phyloP scores from a whole-genome alignment of 441 rosid species.

The Populus tomentosa region DNA sequence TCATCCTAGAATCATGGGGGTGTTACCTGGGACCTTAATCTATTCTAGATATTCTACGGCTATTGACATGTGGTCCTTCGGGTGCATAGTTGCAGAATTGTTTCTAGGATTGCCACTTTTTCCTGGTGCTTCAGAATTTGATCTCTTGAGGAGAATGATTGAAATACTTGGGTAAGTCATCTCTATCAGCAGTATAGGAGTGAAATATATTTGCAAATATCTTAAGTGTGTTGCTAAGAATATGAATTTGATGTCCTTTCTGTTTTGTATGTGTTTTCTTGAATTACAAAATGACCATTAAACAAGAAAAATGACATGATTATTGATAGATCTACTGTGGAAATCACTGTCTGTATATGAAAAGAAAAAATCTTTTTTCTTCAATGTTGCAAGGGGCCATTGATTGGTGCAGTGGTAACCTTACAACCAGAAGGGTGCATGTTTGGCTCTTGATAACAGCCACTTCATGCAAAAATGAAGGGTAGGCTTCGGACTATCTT shows the following conservation, averaged over 20 bases:
- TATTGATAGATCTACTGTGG: background rate
- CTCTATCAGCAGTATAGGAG: conserved; percentile 2
- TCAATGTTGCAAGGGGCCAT: background rate
- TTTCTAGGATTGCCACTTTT: conserved; percentile 97
- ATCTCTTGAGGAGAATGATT: conserved; percentile 90
- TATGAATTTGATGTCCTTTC: background rate
- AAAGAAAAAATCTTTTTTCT: background rate
- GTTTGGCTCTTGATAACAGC: background rate
- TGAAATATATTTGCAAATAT: conserved; percentile 7
- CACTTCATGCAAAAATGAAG: background rate
- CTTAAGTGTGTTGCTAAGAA: background rate
- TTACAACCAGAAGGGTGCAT: background rate
- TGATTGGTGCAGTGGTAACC: background rate
- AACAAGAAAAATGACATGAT: background rate
- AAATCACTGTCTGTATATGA: background rate
- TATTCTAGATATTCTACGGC: conserved; percentile 83
- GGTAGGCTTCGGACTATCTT: background rate
- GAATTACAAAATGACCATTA: background rate
- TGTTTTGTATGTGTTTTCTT: background rate
- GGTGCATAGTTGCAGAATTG: conserved; percentile 98
- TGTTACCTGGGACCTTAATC: conserved; percentile 46
- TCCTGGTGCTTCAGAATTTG: conserved; percentile 99
- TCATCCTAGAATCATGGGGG: background rate
- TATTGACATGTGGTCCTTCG: conserved; percentile 99
- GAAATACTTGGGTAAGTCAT: conserved; percentile 79